These are phyloP conservation scores for Pistacia integerrima DNA, from an alignment of 345 rosid species.

Conservation along the genomic window DNA sequence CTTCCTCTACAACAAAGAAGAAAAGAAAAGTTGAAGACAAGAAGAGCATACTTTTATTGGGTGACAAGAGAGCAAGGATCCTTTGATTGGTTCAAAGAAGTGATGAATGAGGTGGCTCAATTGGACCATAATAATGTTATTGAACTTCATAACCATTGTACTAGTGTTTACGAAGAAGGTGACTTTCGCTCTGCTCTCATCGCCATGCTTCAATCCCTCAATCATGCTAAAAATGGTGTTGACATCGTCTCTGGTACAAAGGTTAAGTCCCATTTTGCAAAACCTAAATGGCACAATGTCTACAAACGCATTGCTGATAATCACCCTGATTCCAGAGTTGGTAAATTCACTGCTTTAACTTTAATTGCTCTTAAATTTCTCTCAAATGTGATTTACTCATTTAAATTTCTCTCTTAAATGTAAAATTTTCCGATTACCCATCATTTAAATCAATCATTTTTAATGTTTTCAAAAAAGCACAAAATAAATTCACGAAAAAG, in stretches of 20 bases:
- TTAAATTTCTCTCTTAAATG: too few relatives aligned
- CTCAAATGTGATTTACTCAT: too few relatives aligned
- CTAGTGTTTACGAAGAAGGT: slow-evolving; percentile 87
- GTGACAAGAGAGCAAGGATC: slow-evolving; percentile 80
- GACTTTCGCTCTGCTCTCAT: slow-evolving; percentile 82
- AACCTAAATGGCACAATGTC: slow-evolving; percentile 83
- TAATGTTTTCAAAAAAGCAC: too few relatives aligned
- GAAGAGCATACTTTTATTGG: slow-evolving; percentile 85
- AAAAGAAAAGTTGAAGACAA: slow-evolving; percentile 41
- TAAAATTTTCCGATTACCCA: too few relatives aligned
- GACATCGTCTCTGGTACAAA: slow-evolving; percentile 81
- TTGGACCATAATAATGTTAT: slow-evolving; percentile 61
- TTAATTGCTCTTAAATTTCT: too few relatives aligned
- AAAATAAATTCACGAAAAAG: too few relatives aligned
- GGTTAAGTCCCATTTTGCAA: slow-evolving; percentile 78
- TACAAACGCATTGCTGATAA: slow-evolving; percentile 62
- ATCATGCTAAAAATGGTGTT: slow-evolving; percentile 77
- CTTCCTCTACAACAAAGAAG: background rate
- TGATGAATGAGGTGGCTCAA: slow-evolving; percentile 81
- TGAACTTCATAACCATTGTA: slow-evolving; percentile 78
- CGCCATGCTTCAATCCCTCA: slow-evolving; percentile 73
- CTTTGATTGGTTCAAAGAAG: slow-evolving; percentile 32
- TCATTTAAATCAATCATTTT: too few relatives aligned
- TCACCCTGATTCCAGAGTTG: slow-evolving; percentile 53
- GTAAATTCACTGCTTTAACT: slow-evolving; percentile 12